Evolutionary conservation across 2,329 filamentous ascomycete genomes (phyloP), one percentile per base, ranked within the genome.

Genomic region (Hirsutella minnesotensis): DNA sequence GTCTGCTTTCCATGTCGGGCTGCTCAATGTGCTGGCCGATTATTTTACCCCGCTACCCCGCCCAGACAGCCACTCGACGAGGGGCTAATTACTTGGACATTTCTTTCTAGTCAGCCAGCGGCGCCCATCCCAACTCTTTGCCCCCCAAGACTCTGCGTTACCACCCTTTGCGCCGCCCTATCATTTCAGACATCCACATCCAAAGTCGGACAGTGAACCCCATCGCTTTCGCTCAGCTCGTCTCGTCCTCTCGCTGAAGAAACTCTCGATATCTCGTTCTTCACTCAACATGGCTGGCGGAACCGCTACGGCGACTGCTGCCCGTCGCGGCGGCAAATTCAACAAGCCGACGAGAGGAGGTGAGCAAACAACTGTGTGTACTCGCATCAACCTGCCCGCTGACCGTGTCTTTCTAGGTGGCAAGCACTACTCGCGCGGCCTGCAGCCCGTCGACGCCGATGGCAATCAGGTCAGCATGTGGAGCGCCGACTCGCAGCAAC

Each of bases 311-410:
- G 55, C 62, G 34, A 58, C 62, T 42, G 24, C 24, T 27, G 64
- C 81, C 50, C 76, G 87, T 54, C 84, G 89, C 60, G 88, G 84
- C 56, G 87, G 89, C 66, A 96, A 96, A 69, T 95, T 90, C 65
- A 85, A 80, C 70, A 96, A 95, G 72, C 87, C 83, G 53, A 88
- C 86, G 54, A 77, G 90, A 67, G 90, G 90, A 74, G 89, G 90
- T 90, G 16, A 29, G 41, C n/a, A 12, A 41, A 22, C 33, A 24
- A 18, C 18, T 34, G 3, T 20, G 3, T 3, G 12, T 7, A 31
- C 8, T 19, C 31, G 8, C n/a, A 18, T 30, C 16, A 10, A 1
- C 3, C 34, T 18, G 16, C 7, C n/a, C 16, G 20, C 20, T 38
- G 9, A 35, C 15, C 12, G 15, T 22, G 10, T 5, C 13, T 38